Base-by-base conservation (phyloP, 768 basidiomycete species). In the Tulasnella sp. region DNA sequence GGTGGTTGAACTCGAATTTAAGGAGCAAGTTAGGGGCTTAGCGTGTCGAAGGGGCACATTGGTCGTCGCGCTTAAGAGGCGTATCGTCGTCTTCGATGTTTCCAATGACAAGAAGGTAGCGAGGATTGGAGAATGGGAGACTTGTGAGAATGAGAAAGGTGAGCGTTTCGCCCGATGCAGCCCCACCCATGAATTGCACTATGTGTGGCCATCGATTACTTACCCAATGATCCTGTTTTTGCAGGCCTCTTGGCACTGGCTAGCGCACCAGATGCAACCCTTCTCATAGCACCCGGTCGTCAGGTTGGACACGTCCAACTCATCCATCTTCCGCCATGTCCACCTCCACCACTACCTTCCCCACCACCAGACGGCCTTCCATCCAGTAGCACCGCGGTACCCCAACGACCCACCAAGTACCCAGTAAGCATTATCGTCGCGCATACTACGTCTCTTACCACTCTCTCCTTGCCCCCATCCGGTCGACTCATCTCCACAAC, bases 271-370 rank as follows among this genome's bases (percentile, higher is more conserved):
- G 77, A 84, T 64, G 79, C 91, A 23, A 92, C 92, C 1, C 69
- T 94, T n/a, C 78, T 95, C 17, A 86, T 81, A 0, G 86, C 90
- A 61, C 87, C 91, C 42, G 92, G 88, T 8, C 81, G 83, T 44
- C 89, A 94, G 69, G 77, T 81, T 61, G 92, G 92, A 0, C 91
- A 95, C 70, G 87, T 94, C 2, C 91, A 92, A 56, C 74, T 95
- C 21, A 75, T 93, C 24, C 88, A 88, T 67, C 78, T 95, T 9
- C 87, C 91, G 0, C 88, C 85, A 0, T 90, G 89, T 73, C 73
- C 77, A 17, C 77, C 81, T 2, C 82, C 50, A 7, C 55, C 61
- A 7, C 77, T 77, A 43, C 77, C 74, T 59, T 80, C 79, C 64
- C 56, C 80, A 1, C 56, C 56, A 5, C 48, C 48, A 5, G 41